These are phyloP conservation scores for Helminthosporium solani DNA, from an alignment of 2,329 filamentous ascomycete species.

Conservation along the genomic window DNA sequence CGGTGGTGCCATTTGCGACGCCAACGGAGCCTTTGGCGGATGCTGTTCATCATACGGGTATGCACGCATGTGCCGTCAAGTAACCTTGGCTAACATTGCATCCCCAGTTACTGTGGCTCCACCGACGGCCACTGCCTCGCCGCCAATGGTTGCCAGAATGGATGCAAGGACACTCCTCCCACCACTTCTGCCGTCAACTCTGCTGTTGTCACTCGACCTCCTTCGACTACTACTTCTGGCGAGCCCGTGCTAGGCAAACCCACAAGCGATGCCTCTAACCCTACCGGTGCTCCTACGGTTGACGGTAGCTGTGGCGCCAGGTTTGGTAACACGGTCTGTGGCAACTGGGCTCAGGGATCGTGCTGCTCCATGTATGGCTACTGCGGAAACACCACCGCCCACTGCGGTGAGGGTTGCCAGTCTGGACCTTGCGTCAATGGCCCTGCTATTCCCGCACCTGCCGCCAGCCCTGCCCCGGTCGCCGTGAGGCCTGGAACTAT, in stretches of 20 bases:
- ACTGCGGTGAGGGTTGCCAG: constrained; percentile 58
- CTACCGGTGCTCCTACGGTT: constrained; percentile 43
- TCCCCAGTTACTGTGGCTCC: constrained; percentile 40
- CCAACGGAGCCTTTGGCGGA: constrained; percentile 42
- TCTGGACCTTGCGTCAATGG: constrained; percentile 53
- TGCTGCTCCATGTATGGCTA: constrained; percentile 62
- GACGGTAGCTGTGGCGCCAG: constrained; percentile 57
- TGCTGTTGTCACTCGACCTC: constrained; percentile 24
- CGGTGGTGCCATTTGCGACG: constrained; percentile 42
- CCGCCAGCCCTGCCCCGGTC: constrained; percentile 48
- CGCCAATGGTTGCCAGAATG: constrained; percentile 44
- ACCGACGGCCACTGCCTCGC: constrained; percentile 41
- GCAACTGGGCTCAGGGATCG: constrained; percentile 53
- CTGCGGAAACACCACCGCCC: constrained; percentile 51
- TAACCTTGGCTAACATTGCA: constrained; percentile 7
- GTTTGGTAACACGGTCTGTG: constrained; percentile 54
- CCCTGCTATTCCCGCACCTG: constrained; percentile 43
- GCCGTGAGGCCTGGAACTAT: constrained; percentile 51
- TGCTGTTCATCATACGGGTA: constrained; percentile 41
- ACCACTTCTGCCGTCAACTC: constrained; percentile 10
- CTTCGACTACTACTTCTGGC: constrained; percentile 35
- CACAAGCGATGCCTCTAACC: constrained; percentile 17
- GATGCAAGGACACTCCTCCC: constrained; percentile 31
- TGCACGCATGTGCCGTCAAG: background rate
- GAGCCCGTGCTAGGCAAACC: constrained; percentile 43